Base-by-base conservation (phyloP, 75 land plant species). In the Cryptomeria japonica region DNA sequence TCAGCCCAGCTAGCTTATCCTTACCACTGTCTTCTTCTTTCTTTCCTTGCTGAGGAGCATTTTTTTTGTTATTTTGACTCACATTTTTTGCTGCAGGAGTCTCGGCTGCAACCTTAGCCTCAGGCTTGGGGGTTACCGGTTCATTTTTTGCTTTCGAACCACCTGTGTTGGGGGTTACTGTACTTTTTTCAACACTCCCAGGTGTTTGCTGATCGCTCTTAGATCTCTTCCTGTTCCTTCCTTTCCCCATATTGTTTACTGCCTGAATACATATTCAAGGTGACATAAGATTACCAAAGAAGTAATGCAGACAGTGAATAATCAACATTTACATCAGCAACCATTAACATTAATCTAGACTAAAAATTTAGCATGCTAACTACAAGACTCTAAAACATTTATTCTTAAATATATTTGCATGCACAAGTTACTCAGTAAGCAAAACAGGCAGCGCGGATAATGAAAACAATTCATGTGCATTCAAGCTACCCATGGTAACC, bases 1-100 rank as follows among this genome's bases (percentile, higher is more conserved):
- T 95, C 68, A 88, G 90, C 0, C 96, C 96, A 41, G 90, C 96
- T 86, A 94, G 90, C 36, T 87, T 84, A 46, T 86, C 90, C 16
- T 36, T 55, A 3, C 25, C 41, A 55, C 22, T 16, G 2, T 19
- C 18, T 36, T 80, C 83, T 51, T 55, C 86, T 18, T 84, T 31
- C 56, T 83, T 84, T 44, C 13, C 47, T 32, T 51, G 36, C 38
- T 84, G 47, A 7, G 12, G 11, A 15, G 5, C 58, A 10, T 55
- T 51, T 84, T 84, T 84, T 28, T 84, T 84, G 1, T 3, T 36
- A 18, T 34, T 36, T 84, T 55, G 38, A 51, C 36, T 53, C 19
- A 3, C 3, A 34, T 34, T 75, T 25, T 51, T 51, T 32, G 56
- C 5, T 19, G 6, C 39, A 8, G 86, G 22, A 36, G 86, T 6